A percentile compares a stretch with the other conserved stretches of the same genome.
Evolutionary conservation across 331 rosid species (phyloP).

Genomic region (Dryas integrifolia): DNA sequence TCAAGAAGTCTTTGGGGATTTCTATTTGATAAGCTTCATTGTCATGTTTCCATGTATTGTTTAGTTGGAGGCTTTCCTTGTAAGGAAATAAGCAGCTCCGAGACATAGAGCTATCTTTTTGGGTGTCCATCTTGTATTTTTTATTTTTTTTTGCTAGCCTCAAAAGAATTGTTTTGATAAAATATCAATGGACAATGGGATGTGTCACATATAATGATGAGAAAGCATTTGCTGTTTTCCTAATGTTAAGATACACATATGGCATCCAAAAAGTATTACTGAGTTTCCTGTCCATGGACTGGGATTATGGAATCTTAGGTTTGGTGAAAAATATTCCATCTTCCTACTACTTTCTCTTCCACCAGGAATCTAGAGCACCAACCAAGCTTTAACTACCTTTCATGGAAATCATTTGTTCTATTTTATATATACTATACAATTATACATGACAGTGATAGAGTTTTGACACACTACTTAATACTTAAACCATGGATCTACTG

Average conservation of each 20-base stretch:
- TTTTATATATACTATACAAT: background rate
- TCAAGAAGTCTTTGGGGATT: slow-evolving; percentile 83
- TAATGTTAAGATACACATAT: background rate
- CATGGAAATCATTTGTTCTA: background rate
- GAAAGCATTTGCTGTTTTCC: background rate
- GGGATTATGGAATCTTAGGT: background rate
- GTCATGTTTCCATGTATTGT: slow-evolving; percentile 35
- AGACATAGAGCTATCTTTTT: slow-evolving; percentile 13
- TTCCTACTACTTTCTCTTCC: background rate
- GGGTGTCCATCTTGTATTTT: slow-evolving; percentile 31
- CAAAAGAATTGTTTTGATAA: slow-evolving; percentile 30
- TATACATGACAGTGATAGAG: background rate
- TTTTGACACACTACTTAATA: background rate
- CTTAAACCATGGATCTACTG: background rate
- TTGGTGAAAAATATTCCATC: slow-evolving; percentile 10
- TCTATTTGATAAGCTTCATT: slow-evolving; percentile 47
- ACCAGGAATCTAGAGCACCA: background rate
- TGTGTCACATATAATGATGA: background rate
- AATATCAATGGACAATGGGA: slow-evolving; percentile 17
- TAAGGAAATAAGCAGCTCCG: slow-evolving; percentile 61
- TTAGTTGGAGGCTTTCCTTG: slow-evolving; percentile 54
- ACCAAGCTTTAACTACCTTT: background rate
- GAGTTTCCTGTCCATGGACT: background rate
- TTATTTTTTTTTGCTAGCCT: background rate
- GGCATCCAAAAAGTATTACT: background rate